These are phyloP conservation scores for Cornus suecica DNA, from an alignment of 148 eudicot species.

Conservation along the genomic window DNA sequence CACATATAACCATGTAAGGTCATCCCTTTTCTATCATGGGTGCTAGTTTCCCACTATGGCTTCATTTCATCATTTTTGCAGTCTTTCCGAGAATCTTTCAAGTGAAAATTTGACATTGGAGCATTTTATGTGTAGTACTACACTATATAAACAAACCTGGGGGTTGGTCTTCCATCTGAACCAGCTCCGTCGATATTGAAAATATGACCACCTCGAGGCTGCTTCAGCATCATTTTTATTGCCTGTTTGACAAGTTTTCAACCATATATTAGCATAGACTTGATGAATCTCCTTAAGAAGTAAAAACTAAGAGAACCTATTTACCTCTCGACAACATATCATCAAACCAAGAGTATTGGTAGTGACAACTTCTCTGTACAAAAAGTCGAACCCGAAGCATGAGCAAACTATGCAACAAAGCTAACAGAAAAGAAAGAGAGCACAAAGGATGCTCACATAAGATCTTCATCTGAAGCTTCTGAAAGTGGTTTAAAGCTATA, in stretches of 20 bases:
- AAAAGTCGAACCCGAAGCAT: slow-evolving; percentile 3
- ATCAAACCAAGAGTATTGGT: slow-evolving; percentile 97
- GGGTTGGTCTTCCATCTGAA: slow-evolving; percentile 99
- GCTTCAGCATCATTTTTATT: slow-evolving; percentile 84
- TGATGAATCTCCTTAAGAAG: neutral
- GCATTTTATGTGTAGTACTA: neutral
- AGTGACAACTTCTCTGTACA: slow-evolving; percentile 86
- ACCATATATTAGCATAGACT: slow-evolving; percentile 19
- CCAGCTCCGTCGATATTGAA: slow-evolving; percentile 98
- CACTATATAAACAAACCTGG: slow-evolving; percentile 46
- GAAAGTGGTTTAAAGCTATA: slow-evolving; percentile 87
- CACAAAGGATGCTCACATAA: slow-evolving; percentile 51
- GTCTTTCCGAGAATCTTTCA: neutral
- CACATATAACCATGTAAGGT: neutral
- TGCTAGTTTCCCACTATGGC: slow-evolving; percentile 4
- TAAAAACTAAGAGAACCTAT: slow-evolving; percentile 1
- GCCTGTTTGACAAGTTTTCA: slow-evolving; percentile 48
- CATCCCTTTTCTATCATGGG: neutral
- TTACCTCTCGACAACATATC: slow-evolving; percentile 99
- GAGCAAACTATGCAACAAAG: neutral
- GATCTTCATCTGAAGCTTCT: slow-evolving; percentile 97
- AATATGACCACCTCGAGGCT: slow-evolving; percentile 86
- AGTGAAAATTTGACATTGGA: neutral
- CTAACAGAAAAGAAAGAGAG: neutral
- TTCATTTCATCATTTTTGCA: neutral